A percentile compares a stretch with the other conserved stretches of the same genome.
These are phyloP conservation scores for Melanogaster broomeanus DNA, from an alignment of 768 basidiomycete species.

Conservation along the genomic window DNA sequence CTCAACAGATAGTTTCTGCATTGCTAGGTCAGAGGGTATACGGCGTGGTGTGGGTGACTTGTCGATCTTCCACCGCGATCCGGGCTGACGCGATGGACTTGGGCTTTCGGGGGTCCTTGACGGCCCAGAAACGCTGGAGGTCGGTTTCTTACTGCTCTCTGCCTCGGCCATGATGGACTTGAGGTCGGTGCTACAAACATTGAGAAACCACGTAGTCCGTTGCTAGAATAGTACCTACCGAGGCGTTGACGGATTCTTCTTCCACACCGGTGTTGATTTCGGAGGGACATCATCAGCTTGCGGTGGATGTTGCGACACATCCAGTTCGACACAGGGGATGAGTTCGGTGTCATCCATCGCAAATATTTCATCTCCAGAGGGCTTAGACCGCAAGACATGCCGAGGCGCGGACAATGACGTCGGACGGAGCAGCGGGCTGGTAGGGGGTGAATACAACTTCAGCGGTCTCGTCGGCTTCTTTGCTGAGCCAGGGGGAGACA, in stretches of 20 bases:
- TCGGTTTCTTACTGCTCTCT: slow-evolving; percentile 33
- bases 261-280: slow-evolving; percentile 46
- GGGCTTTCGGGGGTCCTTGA: background rate
- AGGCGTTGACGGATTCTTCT: slow-evolving; percentile 44
- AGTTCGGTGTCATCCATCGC: slow-evolving; percentile 77
- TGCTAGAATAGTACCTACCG: slow-evolving; percentile 41
- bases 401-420: background rate
- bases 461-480: slow-evolving; percentile 13
- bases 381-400: slow-evolving; percentile 8
- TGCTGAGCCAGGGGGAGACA: slow-evolving; percentile 30
- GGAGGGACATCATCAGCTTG: slow-evolving; percentile 12
- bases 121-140: slow-evolving; percentile 4
- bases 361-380: slow-evolving; percentile 69
- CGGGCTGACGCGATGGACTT: background rate
- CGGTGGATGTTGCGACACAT: slow-evolving; percentile 15
- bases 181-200: slow-evolving; percentile 69
- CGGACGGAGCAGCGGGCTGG: slow-evolving; percentile 28
- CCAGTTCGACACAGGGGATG: slow-evolving; percentile 27
- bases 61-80: slow-evolving; percentile 8
- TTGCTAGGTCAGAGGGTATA: slow-evolving; percentile 7
- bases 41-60: slow-evolving; percentile 8
- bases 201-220: slow-evolving; percentile 12
- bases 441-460: slow-evolving; percentile 5
- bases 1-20: background rate
- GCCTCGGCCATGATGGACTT: slow-evolving; percentile 85